Evolutionary conservation across 805 yeast genomes (phyloP), one percentile per base, ranked within the genome.

Genomic region (Teunomyces tritomae): DNA sequence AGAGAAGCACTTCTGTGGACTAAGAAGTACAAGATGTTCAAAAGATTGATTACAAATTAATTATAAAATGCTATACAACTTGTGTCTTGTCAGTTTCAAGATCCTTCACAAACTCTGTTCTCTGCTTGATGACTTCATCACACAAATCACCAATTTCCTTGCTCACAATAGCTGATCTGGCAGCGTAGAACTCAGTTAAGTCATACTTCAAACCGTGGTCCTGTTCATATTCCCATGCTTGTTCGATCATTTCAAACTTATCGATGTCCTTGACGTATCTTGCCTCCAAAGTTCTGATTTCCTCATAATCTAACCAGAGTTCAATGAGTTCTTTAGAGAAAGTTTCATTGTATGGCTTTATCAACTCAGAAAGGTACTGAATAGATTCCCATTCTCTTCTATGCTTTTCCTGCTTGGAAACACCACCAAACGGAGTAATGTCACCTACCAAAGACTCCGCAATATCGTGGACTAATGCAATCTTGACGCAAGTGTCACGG

Each of bases 371-470:
- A 45, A 92, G 62, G 61, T 84, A 90, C 35, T 77, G 59, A 55
- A 92, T 87, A 1, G 97, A 82, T 24, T 68, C 82, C 33, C 73
- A 76, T 61, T 92, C 98, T 48, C 97, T 74, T 49, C 85, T 76
- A 64, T 87, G 94, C 65, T 92, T 92, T 63, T 92, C 98, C 11
- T 68, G 73, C 63, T 90, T 89, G 41, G 82, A 72, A 28, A 91
- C 80, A 0, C 49, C 78, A 61, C 69, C 90, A 87, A 64, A 80
- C 67, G 57, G 99, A 1, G 96, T 90, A 44, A 92, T 88, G 64
- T 92, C 99, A 28, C 99, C 99, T 10, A 92, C 98, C 27, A 92
- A 71, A 3, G 91, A 67, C 73, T 92, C 99, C 8, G 98, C 97
- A 58, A 92, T 87, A 65, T 92, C 99, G 71, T 92, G 99, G 28